Evolutionary conservation across 2,329 filamentous ascomycete genomes (phyloP), one percentile per base, ranked within the genome.

Genomic region (Ophiocordyceps unilateralis): DNA sequence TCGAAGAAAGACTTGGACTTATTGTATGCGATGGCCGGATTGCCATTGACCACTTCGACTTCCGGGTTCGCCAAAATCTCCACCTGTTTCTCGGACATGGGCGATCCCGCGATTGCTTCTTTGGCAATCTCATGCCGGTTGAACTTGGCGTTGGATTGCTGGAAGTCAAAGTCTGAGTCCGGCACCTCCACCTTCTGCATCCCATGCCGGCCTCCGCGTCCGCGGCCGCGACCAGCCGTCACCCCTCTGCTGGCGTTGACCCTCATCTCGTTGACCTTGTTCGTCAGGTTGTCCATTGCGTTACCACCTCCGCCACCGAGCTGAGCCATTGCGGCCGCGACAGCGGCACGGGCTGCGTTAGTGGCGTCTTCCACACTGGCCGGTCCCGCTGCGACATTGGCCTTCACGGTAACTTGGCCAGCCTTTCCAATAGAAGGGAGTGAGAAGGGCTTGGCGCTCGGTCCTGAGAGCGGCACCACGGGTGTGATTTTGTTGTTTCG

Each of bases 1-100:
- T 98, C 91, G 57, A 98, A 98, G 70, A 98, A 98, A 1, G 86
- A 94, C 4, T 68, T 78, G 5, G 79, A 72, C 63, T 87, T 94
- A 67, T 95, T 89, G 65, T 98, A 98, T 0, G 76, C 69, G 12
- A 61, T 50, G 14, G 68, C 64, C 7, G 67, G 66, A 17, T 62
- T 55, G 12, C 68, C 62, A 1, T 69, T 61, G 14, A 62, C 58
- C 9, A 48, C 24, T 1, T 48, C 46, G 2, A 69, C 60, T 32
- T 68, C 63, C 2, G 54, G 53, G 21, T 69, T 60, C 0, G 58
- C 48, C 9, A 52, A 51, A 11, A 58, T 48, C 7, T 61, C 64
- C 26, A 65, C 65, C 0, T 68, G 58, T 4, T 64, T 64, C 40
- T 81, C 76, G 34, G 66, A 64, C 21, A 70, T 55, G 5, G 86